These are phyloP conservation scores for Teratosphaeria nubilosa DNA, from an alignment of 2,329 filamentous ascomycete genomes.

Conservation along the genomic window DNA sequence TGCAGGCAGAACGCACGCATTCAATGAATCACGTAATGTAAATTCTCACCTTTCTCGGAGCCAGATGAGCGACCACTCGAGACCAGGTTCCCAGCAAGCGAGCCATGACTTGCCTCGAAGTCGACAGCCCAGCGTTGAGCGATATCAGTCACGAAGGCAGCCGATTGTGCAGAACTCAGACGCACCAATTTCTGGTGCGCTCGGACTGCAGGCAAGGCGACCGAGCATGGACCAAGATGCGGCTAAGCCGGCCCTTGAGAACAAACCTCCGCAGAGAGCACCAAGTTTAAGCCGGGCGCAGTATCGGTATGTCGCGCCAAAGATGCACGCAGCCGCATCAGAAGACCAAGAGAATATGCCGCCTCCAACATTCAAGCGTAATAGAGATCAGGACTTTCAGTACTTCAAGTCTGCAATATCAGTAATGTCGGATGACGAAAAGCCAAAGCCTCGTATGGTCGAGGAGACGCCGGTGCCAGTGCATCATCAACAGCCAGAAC, in stretches of 20 bases:
- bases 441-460: constrained; percentile 30
- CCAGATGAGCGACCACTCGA: constrained; percentile 17
- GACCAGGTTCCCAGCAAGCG: constrained; percentile 19
- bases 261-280: constrained; percentile 27
- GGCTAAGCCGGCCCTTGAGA: constrained; percentile 11
- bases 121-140: constrained; percentile 21
- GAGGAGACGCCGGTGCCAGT: constrained; percentile 31
- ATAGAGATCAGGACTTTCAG: constrained; percentile 46
- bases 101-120: constrained; percentile 18
- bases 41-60: constrained; percentile 16
- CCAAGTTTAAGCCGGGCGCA: constrained; percentile 31
- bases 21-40: constrained; percentile 18
- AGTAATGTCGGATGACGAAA: constrained; percentile 38
- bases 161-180: constrained; percentile 16
- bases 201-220: constrained; percentile 5
- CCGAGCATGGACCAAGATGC: constrained; percentile 17
- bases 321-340: constrained; percentile 49
- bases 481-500: constrained; percentile 22
- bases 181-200: constrained; percentile 1
- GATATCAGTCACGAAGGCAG: constrained; percentile 13
- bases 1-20: constrained; percentile 15
- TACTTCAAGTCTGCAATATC: constrained; percentile 46
- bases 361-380: constrained; percentile 56
- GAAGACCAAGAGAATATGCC: constrained; percentile 81
- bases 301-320: constrained; percentile 37